These are phyloP conservation scores for Botryosphaeria dothidea DNA, from an alignment of 2,329 filamentous ascomycete species.

Conservation along the genomic window DNA sequence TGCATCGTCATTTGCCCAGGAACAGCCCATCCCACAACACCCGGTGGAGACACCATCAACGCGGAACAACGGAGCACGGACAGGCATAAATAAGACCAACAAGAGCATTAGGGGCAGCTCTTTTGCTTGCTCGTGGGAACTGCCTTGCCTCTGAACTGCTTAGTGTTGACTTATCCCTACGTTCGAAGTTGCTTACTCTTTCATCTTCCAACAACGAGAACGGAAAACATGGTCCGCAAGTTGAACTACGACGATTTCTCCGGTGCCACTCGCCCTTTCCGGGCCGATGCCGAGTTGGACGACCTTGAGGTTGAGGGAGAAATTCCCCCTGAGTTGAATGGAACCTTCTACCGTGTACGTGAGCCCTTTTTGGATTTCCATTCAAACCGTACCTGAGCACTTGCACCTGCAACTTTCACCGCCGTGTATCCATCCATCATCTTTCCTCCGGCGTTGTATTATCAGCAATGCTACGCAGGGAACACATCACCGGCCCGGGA, in stretches of 20 bases:
- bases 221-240: neutral
- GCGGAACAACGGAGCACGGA: neutral
- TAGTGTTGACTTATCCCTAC: neutral
- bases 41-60: neutral
- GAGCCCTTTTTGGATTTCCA: no score
- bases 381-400: neutral
- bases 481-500: neutral
- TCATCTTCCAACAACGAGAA: neutral
- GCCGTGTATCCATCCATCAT: no score
- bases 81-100: neutral
- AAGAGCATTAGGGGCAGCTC: neutral
- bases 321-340: constrained; percentile 24
- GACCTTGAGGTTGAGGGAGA: constrained; percentile 15
- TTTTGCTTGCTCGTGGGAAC: neutral
- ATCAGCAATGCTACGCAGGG: no score
- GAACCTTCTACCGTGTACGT: constrained; percentile 19
- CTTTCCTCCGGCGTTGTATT: no score
- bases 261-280: neutral
- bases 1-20: neutral
- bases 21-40: neutral
- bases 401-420: no score
- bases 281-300: neutral
- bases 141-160: neutral
- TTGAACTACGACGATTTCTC: constrained; percentile 1
- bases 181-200: neutral